These are phyloP conservation scores for Lactifluus piperatus DNA, from an alignment of 768 basidiomycete species.

Conservation along the genomic window DNA sequence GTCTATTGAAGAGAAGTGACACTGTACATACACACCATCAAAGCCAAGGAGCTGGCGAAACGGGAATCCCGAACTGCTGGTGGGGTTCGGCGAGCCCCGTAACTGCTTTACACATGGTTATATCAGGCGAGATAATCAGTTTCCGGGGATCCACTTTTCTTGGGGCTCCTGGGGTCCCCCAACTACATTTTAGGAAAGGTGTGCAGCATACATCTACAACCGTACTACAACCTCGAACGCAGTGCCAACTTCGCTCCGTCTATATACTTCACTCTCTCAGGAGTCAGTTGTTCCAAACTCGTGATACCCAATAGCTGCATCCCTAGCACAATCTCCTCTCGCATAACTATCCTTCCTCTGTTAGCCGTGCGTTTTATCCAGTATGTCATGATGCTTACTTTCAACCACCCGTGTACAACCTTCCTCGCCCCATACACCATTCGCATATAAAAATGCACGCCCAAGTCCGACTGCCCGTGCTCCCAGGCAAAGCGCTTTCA, in stretches of 20 bases:
- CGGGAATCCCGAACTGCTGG: no score
- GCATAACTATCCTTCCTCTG: constrained; percentile 26
- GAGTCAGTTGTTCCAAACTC: constrained; percentile 30
- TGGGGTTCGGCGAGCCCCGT: no score
- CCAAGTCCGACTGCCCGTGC: constrained; percentile 40
- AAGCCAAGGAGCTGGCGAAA: no score
- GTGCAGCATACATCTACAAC: no score
- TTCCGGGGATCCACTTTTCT: no score
- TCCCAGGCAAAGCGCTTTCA: constrained; percentile 43
- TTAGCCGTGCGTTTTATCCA: background rate
- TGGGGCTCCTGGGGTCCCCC: no score
- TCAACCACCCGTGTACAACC: constrained; percentile 23
- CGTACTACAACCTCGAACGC: background rate
- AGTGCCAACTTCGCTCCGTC: background rate
- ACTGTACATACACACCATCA: no score
- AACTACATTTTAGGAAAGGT: no score
- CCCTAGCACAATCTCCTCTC: constrained; percentile 33
- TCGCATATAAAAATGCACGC: constrained; percentile 36
- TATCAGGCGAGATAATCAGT: no score
- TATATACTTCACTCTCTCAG: constrained; percentile 30
- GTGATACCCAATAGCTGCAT: constrained; percentile 36
- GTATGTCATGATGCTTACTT: constrained; percentile 18
- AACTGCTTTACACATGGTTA: no score
- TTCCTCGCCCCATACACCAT: constrained; percentile 30
- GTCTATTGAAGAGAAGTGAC: no score